phyloP scores from a whole-genome alignment of 2,329 filamentous ascomycete species.

The Paecilomyces variotii region DNA sequence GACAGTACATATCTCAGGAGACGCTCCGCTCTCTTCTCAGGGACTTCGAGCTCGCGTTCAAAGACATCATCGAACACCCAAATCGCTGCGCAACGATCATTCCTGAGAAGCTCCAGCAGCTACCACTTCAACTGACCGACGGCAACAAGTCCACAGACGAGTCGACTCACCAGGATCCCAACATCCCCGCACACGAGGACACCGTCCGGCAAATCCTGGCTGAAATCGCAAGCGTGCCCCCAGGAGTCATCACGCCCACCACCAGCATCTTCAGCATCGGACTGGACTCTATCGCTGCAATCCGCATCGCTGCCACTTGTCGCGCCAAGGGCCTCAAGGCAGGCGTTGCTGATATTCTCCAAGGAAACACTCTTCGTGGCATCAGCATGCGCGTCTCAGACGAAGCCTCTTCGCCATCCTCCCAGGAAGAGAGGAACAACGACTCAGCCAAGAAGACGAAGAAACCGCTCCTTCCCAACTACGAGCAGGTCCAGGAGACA shows the following conservation, averaged over 20 bases:
- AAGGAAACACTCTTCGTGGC: slow-evolving; percentile 21
- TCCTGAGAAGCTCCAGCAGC: slow-evolving; percentile 13
- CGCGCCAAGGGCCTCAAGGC: slow-evolving; percentile 17
- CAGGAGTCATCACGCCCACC: slow-evolving; percentile 13
- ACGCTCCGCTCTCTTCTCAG: slow-evolving; percentile 11
- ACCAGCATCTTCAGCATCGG: slow-evolving; percentile 25
- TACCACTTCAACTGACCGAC: slow-evolving; percentile 12
- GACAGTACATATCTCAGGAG: slow-evolving; percentile 13
- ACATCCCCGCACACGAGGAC: slow-evolving; percentile 9
- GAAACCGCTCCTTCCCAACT: slow-evolving; percentile 9
- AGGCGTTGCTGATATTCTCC: slow-evolving; percentile 24
- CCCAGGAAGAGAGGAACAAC: not conserved
- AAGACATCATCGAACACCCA: slow-evolving; percentile 21
- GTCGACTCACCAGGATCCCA: not conserved
- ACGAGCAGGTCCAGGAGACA: slow-evolving; percentile 4
- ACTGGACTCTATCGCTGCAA: slow-evolving; percentile 24
- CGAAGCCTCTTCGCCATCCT: slow-evolving; percentile 1
- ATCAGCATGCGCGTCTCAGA: slow-evolving; percentile 16
- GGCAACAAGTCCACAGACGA: not conserved
- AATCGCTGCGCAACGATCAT: slow-evolving; percentile 14
- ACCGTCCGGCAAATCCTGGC: slow-evolving; percentile 15
- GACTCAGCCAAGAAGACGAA: slow-evolving; percentile 1
- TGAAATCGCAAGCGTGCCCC: slow-evolving; percentile 12
- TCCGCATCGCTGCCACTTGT: slow-evolving; percentile 20
- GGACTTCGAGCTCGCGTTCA: slow-evolving; percentile 13